Conservation (phyloP, 352 stramenopile genomes). For the Phytophthora sansomeana region DNA sequence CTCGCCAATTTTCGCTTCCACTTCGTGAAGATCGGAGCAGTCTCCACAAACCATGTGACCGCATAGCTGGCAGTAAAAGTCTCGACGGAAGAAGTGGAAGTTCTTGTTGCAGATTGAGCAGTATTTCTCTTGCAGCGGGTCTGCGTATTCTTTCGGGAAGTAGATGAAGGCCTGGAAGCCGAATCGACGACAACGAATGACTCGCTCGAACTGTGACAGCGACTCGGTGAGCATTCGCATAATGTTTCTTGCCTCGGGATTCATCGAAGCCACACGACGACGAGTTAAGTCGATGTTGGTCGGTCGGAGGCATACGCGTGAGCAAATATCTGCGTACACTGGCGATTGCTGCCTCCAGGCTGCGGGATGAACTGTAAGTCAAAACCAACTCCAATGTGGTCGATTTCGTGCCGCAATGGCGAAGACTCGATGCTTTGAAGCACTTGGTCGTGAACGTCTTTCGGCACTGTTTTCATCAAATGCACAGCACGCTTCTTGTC, state of each 20-base stretch:
- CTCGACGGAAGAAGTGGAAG: slow-evolving; percentile 55
- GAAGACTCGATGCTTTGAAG: slow-evolving; percentile 47
- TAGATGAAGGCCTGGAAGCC: slow-evolving; percentile 77
- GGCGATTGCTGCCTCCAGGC: slow-evolving; percentile 36
- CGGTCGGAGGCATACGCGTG: slow-evolving; percentile 60
- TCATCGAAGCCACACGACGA: slow-evolving; percentile 51
- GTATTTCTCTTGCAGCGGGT: slow-evolving; percentile 33
- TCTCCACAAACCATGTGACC: slow-evolving; percentile 57
- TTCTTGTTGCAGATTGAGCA: slow-evolving; percentile 63
- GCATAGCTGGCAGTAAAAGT: slow-evolving; percentile 68
- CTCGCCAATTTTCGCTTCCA: slow-evolving; percentile 53
- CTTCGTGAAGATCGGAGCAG: slow-evolving; percentile 60
- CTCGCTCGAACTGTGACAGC: slow-evolving; percentile 56
- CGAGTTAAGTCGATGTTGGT: slow-evolving; percentile 38
- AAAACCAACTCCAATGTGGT: slow-evolving; percentile 64
- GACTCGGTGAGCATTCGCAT: slow-evolving; percentile 59
- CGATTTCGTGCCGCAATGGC: slow-evolving; percentile 44
- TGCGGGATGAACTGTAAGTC: slow-evolving; percentile 48
- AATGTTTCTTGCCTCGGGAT: slow-evolving; percentile 53
- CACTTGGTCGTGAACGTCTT: slow-evolving; percentile 65
- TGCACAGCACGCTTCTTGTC: slow-evolving; percentile 56
- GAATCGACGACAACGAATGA: slow-evolving; percentile 70
- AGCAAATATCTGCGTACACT: slow-evolving; percentile 54
- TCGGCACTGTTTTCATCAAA: slow-evolving; percentile 69
- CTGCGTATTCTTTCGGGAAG: slow-evolving; percentile 50